Conservation (phyloP, 768 basidiomycete species). For the Lactarius vividus region DNA sequence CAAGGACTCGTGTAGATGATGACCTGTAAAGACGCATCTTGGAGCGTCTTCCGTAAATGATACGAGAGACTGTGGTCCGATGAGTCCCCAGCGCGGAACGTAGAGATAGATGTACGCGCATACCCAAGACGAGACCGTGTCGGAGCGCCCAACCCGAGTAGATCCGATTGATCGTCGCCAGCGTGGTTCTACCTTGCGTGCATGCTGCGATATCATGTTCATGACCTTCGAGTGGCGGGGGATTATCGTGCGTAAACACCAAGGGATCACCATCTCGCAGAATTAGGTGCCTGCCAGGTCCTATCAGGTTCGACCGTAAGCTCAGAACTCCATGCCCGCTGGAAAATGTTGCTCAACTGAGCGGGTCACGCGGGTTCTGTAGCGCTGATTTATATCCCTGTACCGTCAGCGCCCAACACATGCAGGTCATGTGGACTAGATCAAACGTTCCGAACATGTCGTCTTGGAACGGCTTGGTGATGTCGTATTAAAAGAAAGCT, state of each 20-base stretch:
- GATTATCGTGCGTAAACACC: background rate
- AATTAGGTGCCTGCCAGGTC: background rate
- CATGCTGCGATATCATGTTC: background rate
- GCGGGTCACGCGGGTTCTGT: background rate
- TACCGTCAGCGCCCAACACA: background rate
- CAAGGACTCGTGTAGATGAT: background rate
- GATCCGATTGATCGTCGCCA: background rate
- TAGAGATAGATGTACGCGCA: background rate
- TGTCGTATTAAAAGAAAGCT: constrained; percentile 7
- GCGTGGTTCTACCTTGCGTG: background rate
- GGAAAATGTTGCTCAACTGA: constrained; percentile 11
- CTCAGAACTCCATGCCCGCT: background rate
- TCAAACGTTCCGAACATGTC: constrained; percentile 14
- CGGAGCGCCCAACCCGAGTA: background rate
- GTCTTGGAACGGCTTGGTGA: constrained; percentile 3
- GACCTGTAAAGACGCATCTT: background rate
- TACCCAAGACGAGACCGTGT: background rate
- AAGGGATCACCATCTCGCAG: background rate
- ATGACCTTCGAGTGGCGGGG: background rate
- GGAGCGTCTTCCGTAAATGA: background rate
- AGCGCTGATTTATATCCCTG: constrained; percentile 7
- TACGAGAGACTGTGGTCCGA: background rate
- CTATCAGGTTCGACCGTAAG: background rate
- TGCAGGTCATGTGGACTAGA: background rate
- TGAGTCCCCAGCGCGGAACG: background rate